These are phyloP conservation scores for Hymenoscyphus linearis DNA, from an alignment of 2,329 filamentous ascomycete species.

Conservation along the genomic window DNA sequence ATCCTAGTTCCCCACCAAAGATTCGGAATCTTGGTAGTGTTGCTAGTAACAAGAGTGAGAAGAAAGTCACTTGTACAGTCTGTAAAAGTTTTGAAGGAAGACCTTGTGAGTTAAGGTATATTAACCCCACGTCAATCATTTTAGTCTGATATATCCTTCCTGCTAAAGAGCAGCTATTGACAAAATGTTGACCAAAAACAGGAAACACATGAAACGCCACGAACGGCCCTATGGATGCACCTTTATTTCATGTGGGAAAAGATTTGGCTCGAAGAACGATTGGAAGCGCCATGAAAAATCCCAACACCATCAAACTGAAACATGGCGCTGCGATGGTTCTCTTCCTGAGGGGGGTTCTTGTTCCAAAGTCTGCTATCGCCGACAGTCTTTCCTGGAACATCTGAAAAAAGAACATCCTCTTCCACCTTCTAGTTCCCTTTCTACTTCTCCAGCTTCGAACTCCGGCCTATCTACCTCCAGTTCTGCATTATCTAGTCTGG, in stretches of 20 bases:
- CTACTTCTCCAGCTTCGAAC: not conserved
- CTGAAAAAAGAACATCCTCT: conserved; percentile 39
- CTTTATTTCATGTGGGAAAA: conserved; percentile 60
- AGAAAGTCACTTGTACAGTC: conserved; percentile 32
- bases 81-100: conserved; percentile 46
- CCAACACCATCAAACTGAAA: conserved; percentile 67
- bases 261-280: conserved; percentile 88
- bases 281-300: conserved; percentile 87
- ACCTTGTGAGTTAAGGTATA: conserved; percentile 54
- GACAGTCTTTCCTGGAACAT: conserved; percentile 57
- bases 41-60: conserved; percentile 27
- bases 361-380: conserved; percentile 51
- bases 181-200: conserved; percentile 33
- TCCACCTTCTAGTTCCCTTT: conserved; percentile 6
- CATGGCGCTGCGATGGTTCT: conserved; percentile 62
- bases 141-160: not conserved
- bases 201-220: conserved; percentile 82
- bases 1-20: conserved; percentile 16
- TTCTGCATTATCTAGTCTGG: not conserved
- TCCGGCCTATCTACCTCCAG: not conserved
- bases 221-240: conserved; percentile 79
- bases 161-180: not conserved
- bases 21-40: conserved; percentile 22
- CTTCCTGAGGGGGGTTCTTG: conserved; percentile 40
- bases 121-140: not conserved